A percentile compares a stretch with the other conserved stretches of the same genome.
Evolutionary conservation across 192 early-diverging fungal genomes (phyloP).

Genomic region (Chytriomyces confervae): DNA sequence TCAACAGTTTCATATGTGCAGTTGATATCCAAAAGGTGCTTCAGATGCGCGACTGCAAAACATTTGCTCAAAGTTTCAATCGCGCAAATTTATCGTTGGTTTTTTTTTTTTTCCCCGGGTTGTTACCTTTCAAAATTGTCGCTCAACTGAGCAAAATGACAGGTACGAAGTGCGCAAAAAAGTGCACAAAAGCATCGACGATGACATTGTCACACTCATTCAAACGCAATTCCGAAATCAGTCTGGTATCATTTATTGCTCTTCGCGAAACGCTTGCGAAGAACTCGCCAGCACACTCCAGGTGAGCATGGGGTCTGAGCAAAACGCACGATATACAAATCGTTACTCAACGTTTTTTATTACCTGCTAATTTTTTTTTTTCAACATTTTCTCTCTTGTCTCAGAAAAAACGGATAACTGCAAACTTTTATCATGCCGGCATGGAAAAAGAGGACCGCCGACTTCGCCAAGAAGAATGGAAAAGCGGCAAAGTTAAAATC

Average conservation of each 20-base stretch:
- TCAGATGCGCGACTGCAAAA: slow-evolving; percentile 69
- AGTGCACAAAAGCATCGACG: slow-evolving; percentile 58
- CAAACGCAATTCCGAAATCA: slow-evolving; percentile 50
- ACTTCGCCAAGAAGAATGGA: slow-evolving; percentile 85
- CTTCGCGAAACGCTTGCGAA: slow-evolving; percentile 79
- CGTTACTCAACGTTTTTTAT: background rate
- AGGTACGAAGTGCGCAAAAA: slow-evolving; percentile 66
- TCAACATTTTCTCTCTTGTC: background rate
- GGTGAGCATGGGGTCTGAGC: slow-evolving; percentile 25
- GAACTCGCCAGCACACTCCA: slow-evolving; percentile 74
- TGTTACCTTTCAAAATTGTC: slow-evolving; percentile 17
- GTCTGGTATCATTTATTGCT: slow-evolving; percentile 91
- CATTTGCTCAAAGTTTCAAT: slow-evolving; percentile 88
- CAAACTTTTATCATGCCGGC: slow-evolving; percentile 88
- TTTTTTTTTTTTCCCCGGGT: slow-evolving; percentile 11
- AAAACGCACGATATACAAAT: too few species aligned
- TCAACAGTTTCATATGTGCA: slow-evolving; percentile 10
- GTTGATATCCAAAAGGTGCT: slow-evolving; percentile 81
- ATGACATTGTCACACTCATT: slow-evolving; percentile 79
- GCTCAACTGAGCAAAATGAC: background rate
- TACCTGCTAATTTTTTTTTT: background rate
- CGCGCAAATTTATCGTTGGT: slow-evolving; percentile 76
- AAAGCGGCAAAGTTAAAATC: slow-evolving; percentile 69
- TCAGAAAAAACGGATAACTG: slow-evolving; percentile 61
- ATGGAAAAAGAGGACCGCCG: slow-evolving; percentile 78